Conservation (phyloP, 345 rosid genomes). For the Trapa bicornis region DNA sequence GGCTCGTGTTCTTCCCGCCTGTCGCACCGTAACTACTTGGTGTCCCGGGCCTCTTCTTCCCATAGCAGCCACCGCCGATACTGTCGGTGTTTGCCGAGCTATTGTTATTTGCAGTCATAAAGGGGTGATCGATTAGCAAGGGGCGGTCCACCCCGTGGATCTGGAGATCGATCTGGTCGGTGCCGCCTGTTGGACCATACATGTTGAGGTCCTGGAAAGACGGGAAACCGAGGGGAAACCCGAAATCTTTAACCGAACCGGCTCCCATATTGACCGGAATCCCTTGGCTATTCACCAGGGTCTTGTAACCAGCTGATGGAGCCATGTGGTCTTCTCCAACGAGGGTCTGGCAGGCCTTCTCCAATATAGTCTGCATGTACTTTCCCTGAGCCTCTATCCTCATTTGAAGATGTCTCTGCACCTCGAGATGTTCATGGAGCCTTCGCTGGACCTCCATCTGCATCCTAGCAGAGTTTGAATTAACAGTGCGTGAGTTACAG, state of each 20-base stretch:
- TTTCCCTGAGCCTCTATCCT: conserved; percentile 99
- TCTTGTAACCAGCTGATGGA: conserved; percentile 9
- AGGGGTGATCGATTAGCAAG: conserved; percentile 24
- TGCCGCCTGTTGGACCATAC: conserved; percentile 32
- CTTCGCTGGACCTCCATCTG: conserved; percentile 99
- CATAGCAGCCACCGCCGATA: conserved; percentile 26
- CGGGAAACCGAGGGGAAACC: conserved; percentile 46
- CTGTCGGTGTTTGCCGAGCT: conserved; percentile 14
- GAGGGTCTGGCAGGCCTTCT: conserved; percentile 91
- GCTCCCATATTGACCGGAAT: conserved; percentile 4
- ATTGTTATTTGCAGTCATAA: conserved; percentile 8
- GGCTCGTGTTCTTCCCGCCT: conserved; percentile 51
- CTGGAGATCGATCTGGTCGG: conserved; percentile 38
- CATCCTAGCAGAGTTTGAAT: conserved; percentile 64
- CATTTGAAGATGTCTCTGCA: conserved; percentile 86
- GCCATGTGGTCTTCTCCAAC: conserved; percentile 49
- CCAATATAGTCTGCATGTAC: conserved; percentile 90
- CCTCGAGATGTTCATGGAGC: conserved; percentile 96
- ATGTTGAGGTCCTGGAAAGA: conserved; percentile 91
- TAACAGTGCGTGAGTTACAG: conserved; percentile 37
- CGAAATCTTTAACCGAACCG: conserved; percentile 1
- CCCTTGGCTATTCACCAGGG: conserved; percentile 10
- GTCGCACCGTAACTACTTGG: not conserved
- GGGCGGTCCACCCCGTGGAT: conserved; percentile 50
- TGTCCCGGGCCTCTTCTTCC: conserved; percentile 62